Evolutionary conservation across 1,284 basidiomycete species (phyloP).

Genomic region (Fomitopsis pinicola): DNA sequence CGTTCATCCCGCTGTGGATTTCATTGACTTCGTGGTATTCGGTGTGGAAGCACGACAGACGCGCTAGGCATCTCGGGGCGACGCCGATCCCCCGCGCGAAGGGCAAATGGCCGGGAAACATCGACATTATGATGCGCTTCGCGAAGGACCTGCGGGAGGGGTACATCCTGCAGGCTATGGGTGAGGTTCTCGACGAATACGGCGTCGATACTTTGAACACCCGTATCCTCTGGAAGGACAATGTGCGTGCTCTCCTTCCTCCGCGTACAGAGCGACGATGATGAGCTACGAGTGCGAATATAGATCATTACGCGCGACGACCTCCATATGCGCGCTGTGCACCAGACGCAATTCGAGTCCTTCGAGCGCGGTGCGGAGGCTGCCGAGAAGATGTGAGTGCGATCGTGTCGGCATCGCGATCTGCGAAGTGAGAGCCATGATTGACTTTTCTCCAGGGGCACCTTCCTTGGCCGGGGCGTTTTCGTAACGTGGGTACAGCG

Average conservation of each 20-base stretch:
- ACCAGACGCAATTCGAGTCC: conserved; percentile 1
- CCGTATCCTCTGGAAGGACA: conserved; percentile 57
- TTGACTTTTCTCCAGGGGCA: conserved; percentile 39
- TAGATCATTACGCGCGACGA: conserved; percentile 7
- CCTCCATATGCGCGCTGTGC: conserved; percentile 4
- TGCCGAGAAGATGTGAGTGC: conserved; percentile 49
- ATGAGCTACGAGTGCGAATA: background rate
- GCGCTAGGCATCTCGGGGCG: conserved; percentile 33
- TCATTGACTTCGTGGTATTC: background rate
- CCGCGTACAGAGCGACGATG: background rate
- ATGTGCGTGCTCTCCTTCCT: conserved; percentile 30
- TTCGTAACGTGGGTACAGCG: conserved; percentile 3
- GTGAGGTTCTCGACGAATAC: conserved; percentile 54
- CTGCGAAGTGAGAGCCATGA: background rate
- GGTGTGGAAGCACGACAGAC: conserved; percentile 2
- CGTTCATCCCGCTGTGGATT: background rate
- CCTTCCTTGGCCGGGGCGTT: conserved; percentile 20
- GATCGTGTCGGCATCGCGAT: background rate
- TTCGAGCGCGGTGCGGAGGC: conserved; percentile 58
- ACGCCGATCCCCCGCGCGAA: conserved; percentile 47
- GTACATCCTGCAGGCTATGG: conserved; percentile 54
- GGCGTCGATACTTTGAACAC: conserved; percentile 59
- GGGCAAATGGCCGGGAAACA: conserved; percentile 65
- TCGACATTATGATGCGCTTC: conserved; percentile 56
- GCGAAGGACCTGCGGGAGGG: conserved; percentile 48